A percentile compares a stretch with the other conserved stretches of the same genome.
Conservation (phyloP, 495 filamentous ascomycete genomes). For the Jackrogersella multiformis region DNA sequence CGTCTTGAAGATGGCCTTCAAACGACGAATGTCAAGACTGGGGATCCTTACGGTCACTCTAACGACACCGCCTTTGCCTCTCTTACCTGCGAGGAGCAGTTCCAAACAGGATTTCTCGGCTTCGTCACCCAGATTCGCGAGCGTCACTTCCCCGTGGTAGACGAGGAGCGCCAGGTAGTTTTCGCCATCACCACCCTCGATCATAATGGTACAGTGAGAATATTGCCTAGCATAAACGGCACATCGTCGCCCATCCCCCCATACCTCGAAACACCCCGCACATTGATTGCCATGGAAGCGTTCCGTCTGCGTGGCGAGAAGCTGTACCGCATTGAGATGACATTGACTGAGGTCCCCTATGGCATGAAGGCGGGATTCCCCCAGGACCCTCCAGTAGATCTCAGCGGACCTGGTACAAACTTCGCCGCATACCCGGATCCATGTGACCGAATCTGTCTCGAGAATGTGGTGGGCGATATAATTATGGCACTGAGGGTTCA, state of each 20-base stretch:
- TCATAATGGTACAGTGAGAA: slow-evolving; percentile 42
- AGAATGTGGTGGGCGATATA: slow-evolving; percentile 38
- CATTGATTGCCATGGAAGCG: slow-evolving; percentile 36
- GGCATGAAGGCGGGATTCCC: slow-evolving; percentile 35
- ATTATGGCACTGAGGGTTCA: slow-evolving; percentile 40
- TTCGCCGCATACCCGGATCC: slow-evolving; percentile 24
- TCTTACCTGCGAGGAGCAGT: slow-evolving; percentile 39
- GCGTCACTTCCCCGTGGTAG: slow-evolving; percentile 38
- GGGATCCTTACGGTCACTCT: slow-evolving; percentile 40
- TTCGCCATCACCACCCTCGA: slow-evolving; percentile 42
- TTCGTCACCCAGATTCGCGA: slow-evolving; percentile 42
- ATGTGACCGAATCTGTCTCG: slow-evolving; percentile 41
- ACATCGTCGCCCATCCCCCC: slow-evolving; percentile 41
- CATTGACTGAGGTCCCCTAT: slow-evolving; percentile 41
- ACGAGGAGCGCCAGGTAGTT: slow-evolving; percentile 41
- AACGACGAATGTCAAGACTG: slow-evolving; percentile 36
- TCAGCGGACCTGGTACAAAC: slow-evolving; percentile 30
- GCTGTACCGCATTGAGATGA: slow-evolving; percentile 43
- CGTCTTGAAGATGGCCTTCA: slow-evolving; percentile 40
- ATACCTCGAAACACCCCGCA: slow-evolving; percentile 43
- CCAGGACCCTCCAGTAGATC: slow-evolving; percentile 15
- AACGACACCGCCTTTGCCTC: slow-evolving; percentile 41
- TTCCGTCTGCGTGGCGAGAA: slow-evolving; percentile 42
- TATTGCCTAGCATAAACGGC: slow-evolving; percentile 37
- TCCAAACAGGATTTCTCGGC: slow-evolving; percentile 44